Evolutionary conservation across 306 rosid species (phyloP).

Genomic region (Acmispon strigosus): DNA sequence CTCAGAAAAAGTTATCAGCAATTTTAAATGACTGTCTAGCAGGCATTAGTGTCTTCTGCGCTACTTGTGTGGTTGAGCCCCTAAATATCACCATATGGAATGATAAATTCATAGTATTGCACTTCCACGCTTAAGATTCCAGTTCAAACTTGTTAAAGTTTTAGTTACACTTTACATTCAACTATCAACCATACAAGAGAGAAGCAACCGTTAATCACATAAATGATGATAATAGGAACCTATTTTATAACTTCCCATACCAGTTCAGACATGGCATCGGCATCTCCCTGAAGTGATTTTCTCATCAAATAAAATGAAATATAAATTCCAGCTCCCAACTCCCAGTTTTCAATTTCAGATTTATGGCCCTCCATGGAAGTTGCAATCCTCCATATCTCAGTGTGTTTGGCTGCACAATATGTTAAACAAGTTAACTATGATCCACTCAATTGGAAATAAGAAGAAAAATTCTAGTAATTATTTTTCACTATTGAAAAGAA

Average conservation of each 20-base stretch:
- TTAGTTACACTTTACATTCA: not conserved
- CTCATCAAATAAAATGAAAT: conserved; percentile 71
- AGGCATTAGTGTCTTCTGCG: conserved; percentile 2
- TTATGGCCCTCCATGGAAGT: conserved; percentile 84
- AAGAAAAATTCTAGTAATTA: not conserved
- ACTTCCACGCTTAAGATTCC: not conserved
- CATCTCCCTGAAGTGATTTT: conserved; percentile 64
- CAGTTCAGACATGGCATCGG: conserved; percentile 49
- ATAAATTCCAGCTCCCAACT: conserved; percentile 90
- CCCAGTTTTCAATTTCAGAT: conserved; percentile 98
- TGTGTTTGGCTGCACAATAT: conserved; percentile 54
- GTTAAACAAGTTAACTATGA: conserved; percentile 9
- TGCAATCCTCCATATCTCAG: conserved; percentile 79
- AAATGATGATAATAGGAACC: not conserved
- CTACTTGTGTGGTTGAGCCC: not conserved
- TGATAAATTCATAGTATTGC: not conserved
- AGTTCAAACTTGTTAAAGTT: conserved; percentile 13
- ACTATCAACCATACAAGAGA: conserved; percentile 1
- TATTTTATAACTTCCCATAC: conserved; percentile 34
- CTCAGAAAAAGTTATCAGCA: not conserved
- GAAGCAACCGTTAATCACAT: not conserved
- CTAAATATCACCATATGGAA: conserved; percentile 2
- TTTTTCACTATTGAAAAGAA: not conserved
- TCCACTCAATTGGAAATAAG: not conserved
- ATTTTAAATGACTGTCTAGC: not conserved